A percentile compares a stretch with the other conserved stretches of the same genome.
Evolutionary conservation across 176 grass and related monocot species (phyloP).

Genomic region (Carex kokanica): DNA sequence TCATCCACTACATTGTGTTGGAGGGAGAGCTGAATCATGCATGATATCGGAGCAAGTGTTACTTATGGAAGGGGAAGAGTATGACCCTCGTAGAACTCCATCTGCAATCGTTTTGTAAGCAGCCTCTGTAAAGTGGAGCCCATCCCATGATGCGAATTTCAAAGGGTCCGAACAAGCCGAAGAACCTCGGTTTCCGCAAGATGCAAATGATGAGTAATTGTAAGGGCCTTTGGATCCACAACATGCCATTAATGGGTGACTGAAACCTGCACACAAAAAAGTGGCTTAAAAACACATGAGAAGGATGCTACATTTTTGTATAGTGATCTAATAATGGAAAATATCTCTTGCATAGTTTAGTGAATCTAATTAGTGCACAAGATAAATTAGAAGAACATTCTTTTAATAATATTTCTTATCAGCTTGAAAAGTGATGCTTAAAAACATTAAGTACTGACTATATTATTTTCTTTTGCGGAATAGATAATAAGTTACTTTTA

Average conservation of each 20-base stretch:
- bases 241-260: slow-evolving; percentile 51
- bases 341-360: background rate
- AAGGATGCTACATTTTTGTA: background rate
- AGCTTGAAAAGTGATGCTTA: background rate
- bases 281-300: too few species aligned
- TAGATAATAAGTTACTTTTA: too few species aligned
- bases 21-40: background rate
- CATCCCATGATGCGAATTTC: slow-evolving; percentile 73
- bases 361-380: background rate
- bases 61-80: slow-evolving; percentile 44
- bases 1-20: background rate
- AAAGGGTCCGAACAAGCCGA: slow-evolving; percentile 54
- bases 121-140: slow-evolving; percentile 76
- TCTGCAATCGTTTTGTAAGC: slow-evolving; percentile 53
- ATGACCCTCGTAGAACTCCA: slow-evolving; percentile 47
- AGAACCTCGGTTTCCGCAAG: slow-evolving; percentile 48
- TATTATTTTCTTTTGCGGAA: too few species aligned
- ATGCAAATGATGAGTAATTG: slow-evolving; percentile 33
- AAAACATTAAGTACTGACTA: background rate
- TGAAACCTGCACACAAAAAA: slow-evolving; percentile 38
- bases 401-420: too few species aligned
- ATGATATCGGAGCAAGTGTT: slow-evolving; percentile 18
- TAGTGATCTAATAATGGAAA: background rate
- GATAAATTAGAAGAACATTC: background rate
- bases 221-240: slow-evolving; percentile 63